These are phyloP conservation scores for Russula lepida DNA, from an alignment of 768 basidiomycete genomes.

Conservation along the genomic window DNA sequence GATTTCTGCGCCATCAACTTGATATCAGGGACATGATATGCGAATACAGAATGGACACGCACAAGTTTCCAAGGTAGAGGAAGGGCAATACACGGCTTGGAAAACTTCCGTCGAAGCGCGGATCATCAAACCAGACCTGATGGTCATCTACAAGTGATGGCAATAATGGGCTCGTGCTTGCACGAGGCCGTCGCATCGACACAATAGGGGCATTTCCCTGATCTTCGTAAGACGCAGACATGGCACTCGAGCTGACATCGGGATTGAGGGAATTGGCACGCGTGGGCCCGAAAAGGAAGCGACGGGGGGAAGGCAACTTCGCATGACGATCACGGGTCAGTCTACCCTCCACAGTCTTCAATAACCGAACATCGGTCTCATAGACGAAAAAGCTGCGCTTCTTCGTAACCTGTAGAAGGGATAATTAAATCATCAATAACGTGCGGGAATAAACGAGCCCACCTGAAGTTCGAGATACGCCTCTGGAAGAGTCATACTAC, in stretches of 20 bases:
- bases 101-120: slow-evolving; percentile 90
- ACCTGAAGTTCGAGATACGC: slow-evolving; percentile 86
- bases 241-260: slow-evolving; percentile 21
- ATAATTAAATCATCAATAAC: not conserved
- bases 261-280: slow-evolving; percentile 3
- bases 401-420: slow-evolving; percentile 39
- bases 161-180: slow-evolving; percentile 59
- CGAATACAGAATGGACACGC: slow-evolving; percentile 31
- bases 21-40: slow-evolving; percentile 20
- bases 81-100: slow-evolving; percentile 89
- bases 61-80: slow-evolving; percentile 93
- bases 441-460: slow-evolving; percentile 20
- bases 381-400: slow-evolving; percentile 89
- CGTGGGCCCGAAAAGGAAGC: slow-evolving; percentile 5
- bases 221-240: slow-evolving; percentile 27
- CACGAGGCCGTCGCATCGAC: slow-evolving; percentile 46
- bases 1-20: slow-evolving; percentile 48
- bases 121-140: slow-evolving; percentile 91
- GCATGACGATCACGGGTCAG: slow-evolving; percentile 29
- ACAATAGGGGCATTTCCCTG: slow-evolving; percentile 7
- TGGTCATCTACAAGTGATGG: slow-evolving; percentile 62
- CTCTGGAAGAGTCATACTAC: slow-evolving; percentile 63
- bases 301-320: slow-evolving; percentile 8
- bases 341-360: slow-evolving; percentile 59
- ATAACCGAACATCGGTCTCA: slow-evolving; percentile 62